Evolutionary conservation across 352 stramenopile genomes (phyloP), one percentile per base, ranked within the genome.

Genomic region (Phytophthora megakarya): DNA sequence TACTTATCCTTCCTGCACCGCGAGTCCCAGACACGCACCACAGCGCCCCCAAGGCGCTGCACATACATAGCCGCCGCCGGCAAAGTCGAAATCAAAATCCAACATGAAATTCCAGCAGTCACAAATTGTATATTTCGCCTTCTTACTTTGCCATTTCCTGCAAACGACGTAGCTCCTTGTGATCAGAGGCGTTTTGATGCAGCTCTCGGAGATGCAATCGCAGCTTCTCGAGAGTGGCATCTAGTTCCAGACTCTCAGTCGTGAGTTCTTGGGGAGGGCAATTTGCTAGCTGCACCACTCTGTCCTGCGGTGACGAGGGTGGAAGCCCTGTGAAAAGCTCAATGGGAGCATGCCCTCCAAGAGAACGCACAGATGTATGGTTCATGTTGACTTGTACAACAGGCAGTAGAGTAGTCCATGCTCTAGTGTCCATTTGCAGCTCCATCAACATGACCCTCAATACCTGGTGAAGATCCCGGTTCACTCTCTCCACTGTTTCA

Each of bases 301-400:
- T 25, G 21, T 56, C 37, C 18, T 51, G 22, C 1, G 22, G 33
- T 1, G 49, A 56, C 7, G 35, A 25, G 8, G 40, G 15, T 19
- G 64, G 57, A 11, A 64, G n/a, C 1, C 30, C 58, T 6, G 40
- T 67, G 22, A 63, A 72, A 9, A 67, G 10, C 23, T 62, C 47
- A 21, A 44, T 40, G 3, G 40, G 64, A 19, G 45, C 19, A 11
- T 57, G 30, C 12, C 35, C 33, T 16, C 13, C 55, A 7, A 72
- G 47, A 9, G 38, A 65, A 11, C 21, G 5, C 2, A 73, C 65
- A 3, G 59, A 7, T 0, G 50, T 48, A 15, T 64, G 59, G 18
- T 69, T 73, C 10, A 69, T 35, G 15, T 62, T 70, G 5, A 21
- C 59, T 37, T 64, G 55, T 16, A 73, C 26, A 19, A 63, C n/a